These are phyloP conservation scores for Puccinia polysora DNA, from an alignment of 1,284 basidiomycete species.

Conservation along the genomic window DNA sequence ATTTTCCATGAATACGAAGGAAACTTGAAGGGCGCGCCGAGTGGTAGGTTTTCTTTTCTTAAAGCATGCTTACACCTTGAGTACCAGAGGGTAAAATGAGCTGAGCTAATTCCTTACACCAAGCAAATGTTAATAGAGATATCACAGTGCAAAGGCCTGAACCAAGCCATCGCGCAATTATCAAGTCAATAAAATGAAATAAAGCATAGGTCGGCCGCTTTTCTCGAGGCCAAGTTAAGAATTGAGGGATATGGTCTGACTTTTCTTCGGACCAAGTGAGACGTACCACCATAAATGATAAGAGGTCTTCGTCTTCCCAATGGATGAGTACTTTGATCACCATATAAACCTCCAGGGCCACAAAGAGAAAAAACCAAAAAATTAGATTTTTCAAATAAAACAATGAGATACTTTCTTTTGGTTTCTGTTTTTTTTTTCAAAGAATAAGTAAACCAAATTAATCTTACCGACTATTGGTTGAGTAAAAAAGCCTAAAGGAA, in stretches of 20 bases:
- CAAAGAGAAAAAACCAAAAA: no score
- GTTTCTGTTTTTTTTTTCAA: no score
- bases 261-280: no score
- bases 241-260: no score
- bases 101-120: constrained; percentile 21
- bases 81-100: background rate
- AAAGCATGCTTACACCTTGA: constrained; percentile 14
- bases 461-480: constrained; percentile 52
- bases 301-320: constrained; percentile 48
- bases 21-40: no score
- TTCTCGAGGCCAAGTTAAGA: no score
- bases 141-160: constrained; percentile 9
- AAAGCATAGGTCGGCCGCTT: no score
- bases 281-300: constrained; percentile 50
- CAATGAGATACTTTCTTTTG: constrained; percentile 46
- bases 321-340: constrained; percentile 42
- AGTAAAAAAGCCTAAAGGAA: constrained; percentile 44
- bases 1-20: no score
- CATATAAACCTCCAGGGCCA: constrained; percentile 51
- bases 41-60: no score
- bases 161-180: background rate
- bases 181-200: no score
- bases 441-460: constrained; percentile 47
- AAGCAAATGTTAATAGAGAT: constrained; percentile 28
- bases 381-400: background rate